Evolutionary conservation across 2,329 filamentous ascomycete genomes (phyloP), one percentile per base, ranked within the genome.

Genomic region (Pseudogymnoascus sp.): DNA sequence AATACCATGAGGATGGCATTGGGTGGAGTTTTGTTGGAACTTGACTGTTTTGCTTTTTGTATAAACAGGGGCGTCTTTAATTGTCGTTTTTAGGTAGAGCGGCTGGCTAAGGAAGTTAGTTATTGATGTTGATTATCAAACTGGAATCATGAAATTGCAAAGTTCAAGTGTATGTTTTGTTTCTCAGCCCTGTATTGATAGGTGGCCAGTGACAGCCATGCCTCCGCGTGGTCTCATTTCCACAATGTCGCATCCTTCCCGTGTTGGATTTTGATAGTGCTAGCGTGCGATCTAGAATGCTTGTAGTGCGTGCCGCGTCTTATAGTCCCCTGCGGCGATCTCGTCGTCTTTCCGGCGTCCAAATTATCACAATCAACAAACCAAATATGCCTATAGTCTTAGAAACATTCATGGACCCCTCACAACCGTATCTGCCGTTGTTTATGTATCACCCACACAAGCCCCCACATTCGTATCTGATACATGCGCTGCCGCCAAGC

Each of bases 1-100:
- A 62, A 53, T 61, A 60, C 33, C 61, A 59, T 50, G 53, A 33
- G 36, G 38, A 28, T 11, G 11, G 47, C 47, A 53, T 53, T 33
- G 28, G 47, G 28, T 14, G 47, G 47, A 53, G 47, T 53, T 53
- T 53, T 53, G 47, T 53, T 53, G 28, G 28, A 53, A 53, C n/a
- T 53, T 33, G 8, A 11, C 28, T 33, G 25, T 53, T 53, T 53
- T 53, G 15, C 47, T 53, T 53, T 53, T 53, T 53, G 47, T 53
- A 53, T 53, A 53, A 53, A 53, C 47, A 53, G 28, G 43, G 47
- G 47, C 47, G 47, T 35, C 28, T 35, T 53, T 53, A 28, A 53
- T 35, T 53, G 47, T 35, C 4, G 28, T 53, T 14, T 53, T 33
- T 53, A 53, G 2, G 47, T 53, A 53, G 47, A 53, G 47, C 14